phyloP scores from a whole-genome alignment of 441 rosid species.

The Viola pubescens region DNA sequence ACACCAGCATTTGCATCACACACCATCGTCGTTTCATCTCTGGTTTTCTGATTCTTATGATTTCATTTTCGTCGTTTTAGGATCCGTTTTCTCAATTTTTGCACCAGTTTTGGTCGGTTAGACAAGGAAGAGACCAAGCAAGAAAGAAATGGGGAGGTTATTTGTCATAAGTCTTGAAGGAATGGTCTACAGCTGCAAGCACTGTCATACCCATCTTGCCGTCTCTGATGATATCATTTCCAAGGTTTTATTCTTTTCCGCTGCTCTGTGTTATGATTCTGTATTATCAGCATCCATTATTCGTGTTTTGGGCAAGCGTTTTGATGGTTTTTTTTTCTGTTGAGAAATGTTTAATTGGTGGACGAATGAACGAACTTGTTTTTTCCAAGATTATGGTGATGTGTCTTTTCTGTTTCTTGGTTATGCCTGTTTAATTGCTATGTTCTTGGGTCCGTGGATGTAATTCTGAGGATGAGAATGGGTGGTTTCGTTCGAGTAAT shows the following conservation, averaged over 20 bases:
- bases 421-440: too few species aligned
- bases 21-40: neutral
- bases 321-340: neutral
- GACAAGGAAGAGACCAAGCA: neutral
- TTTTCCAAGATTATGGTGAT: too few species aligned
- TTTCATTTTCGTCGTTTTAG: neutral
- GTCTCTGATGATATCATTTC: conserved; percentile 45
- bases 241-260: conserved; percentile 33
- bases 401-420: too few species aligned
- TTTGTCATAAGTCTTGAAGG: conserved; percentile 56
- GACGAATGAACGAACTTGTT: neutral
- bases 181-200: conserved; percentile 55
- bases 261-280: neutral
- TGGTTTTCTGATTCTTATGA: neutral
- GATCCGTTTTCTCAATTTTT: neutral
- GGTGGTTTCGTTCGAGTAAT: too few species aligned
- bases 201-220: conserved; percentile 59
- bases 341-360: neutral
- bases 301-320: neutral
- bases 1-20: neutral
- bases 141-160: conserved; percentile 54
- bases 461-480: too few species aligned
- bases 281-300: neutral
- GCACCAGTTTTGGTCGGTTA: neutral
- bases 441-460: too few species aligned